Base-by-base conservation (phyloP, 2,329 filamentous ascomycete species). In the Xylaria digitata region DNA sequence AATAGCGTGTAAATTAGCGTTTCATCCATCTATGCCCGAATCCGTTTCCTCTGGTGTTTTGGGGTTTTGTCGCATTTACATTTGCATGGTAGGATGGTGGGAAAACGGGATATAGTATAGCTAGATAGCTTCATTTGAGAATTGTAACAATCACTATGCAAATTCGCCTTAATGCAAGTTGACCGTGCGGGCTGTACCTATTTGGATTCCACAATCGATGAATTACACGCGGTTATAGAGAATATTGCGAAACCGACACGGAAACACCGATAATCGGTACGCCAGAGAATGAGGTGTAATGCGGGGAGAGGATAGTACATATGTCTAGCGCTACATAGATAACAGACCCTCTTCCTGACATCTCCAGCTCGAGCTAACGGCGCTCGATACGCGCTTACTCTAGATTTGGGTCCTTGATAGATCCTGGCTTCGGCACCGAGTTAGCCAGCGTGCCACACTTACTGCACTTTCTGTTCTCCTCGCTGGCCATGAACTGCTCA, bases 401-500 rank as follows among this genome's bases (percentile, higher is more conserved):
- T 72, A 86, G 69, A 72, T 90, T 90, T 6, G 88, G 88, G 73
- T 90, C 85, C 73, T 80, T 75, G 69, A 90, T 89, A 17, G 85
- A 83, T 3, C 88, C 87, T 2, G 83, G 81, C 77, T 80, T 84
- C 5, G 92, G 92, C 68, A 87, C 87, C 75, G 87, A 88, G 77
- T 93, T 89, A 32, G 93, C 93, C 73, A 97, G 72, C 64, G 84
- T 82, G 23, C 94, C 94, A 80, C 96, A 99, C 34, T 83, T 85
- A 72, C 84, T 84, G 80, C 96, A 99, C 65, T 82, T 94, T 78
- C 95, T 88, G 80, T 87, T 88, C 66, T 87, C 84, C 63, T 89
- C 85, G 70, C 55, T 71, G 1, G 78, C 85, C 79, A 89, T 91
- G 80, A 98, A 98, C 21, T 84, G 85, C 80, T 97, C 89, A 43